Evolutionary conservation across 2,329 filamentous ascomycete species (phyloP).

Genomic region (Rutstroemia sp.): DNA sequence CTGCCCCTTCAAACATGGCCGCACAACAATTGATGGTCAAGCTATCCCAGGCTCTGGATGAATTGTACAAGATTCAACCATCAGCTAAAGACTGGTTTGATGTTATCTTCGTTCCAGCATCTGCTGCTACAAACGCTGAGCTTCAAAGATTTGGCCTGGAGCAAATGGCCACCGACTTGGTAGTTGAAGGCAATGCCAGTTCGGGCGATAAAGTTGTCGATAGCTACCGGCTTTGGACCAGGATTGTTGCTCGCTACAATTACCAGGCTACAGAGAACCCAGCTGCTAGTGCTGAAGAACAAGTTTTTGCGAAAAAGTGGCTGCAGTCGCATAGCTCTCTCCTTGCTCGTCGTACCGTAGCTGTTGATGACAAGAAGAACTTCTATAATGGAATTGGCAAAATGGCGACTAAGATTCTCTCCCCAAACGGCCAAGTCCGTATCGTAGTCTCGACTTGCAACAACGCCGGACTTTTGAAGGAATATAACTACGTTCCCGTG

Average conservation of each 20-base stretch:
- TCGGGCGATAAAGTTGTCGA: neutral
- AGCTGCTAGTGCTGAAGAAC: neutral
- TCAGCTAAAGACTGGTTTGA: neutral
- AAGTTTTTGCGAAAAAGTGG: neutral
- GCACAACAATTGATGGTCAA: neutral
- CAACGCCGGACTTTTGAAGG: neutral
- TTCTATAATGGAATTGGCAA: neutral
- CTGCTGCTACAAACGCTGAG: neutral
- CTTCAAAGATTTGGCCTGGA: neutral
- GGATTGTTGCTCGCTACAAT: neutral
- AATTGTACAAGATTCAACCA: neutral
- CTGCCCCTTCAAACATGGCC: conserved; percentile 9
- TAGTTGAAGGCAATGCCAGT: neutral
- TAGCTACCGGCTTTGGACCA: neutral
- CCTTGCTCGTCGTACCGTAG: neutral
- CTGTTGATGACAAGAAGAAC: no score
- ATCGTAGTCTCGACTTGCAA: conserved; percentile 11
- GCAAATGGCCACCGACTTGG: neutral
- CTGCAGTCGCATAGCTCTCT: neutral
- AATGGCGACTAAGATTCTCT: neutral
- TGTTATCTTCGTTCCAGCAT: conserved; percentile 1
- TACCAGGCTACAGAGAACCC: neutral
- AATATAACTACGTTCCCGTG: neutral
- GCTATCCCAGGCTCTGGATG: neutral
- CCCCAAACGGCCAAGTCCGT: neutral